phyloP scores from a whole-genome alignment of 78 protist genomes.

The Dictyostelium discoideum region DNA sequence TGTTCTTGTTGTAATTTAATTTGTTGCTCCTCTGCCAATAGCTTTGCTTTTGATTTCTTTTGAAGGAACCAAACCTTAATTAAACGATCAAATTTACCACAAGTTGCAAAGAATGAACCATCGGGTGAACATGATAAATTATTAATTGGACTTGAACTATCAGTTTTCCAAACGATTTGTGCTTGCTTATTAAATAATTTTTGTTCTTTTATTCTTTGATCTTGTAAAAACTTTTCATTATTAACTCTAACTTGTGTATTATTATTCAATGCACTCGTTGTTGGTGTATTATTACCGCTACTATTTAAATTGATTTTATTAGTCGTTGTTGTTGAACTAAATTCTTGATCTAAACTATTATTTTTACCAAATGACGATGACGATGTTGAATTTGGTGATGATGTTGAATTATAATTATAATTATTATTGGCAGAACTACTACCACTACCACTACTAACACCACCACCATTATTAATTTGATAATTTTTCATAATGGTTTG shows the following conservation, averaged over 20 bases:
- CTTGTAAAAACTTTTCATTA: constrained; percentile 10
- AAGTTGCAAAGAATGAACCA: constrained; percentile 65
- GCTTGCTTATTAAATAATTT: constrained; percentile 52
- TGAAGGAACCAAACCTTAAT: constrained; percentile 65
- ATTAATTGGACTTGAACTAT: constrained; percentile 17
- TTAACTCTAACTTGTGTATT: background rate
- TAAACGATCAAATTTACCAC: constrained; percentile 58
- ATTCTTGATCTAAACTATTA: background rate
- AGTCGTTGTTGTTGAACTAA: background rate
- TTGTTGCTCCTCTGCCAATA: background rate
- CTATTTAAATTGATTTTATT: background rate
- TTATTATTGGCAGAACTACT: background rate
- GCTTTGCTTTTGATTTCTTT: background rate
- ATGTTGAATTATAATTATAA: background rate
- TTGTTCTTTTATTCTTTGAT: constrained; percentile 29
- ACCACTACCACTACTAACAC: background rate
- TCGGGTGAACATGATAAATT: constrained; percentile 51
- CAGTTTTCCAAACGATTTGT: constrained; percentile 35
- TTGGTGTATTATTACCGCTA: constrained; percentile 19
- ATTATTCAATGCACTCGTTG: background rate
- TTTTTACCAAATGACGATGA: background rate
- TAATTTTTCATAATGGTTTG: constrained; percentile 24
- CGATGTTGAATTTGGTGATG: background rate
- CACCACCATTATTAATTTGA: background rate
- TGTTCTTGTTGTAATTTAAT: background rate